Conservation (phyloP, 768 basidiomycete species). For the Panaeolus cyanescens region DNA sequence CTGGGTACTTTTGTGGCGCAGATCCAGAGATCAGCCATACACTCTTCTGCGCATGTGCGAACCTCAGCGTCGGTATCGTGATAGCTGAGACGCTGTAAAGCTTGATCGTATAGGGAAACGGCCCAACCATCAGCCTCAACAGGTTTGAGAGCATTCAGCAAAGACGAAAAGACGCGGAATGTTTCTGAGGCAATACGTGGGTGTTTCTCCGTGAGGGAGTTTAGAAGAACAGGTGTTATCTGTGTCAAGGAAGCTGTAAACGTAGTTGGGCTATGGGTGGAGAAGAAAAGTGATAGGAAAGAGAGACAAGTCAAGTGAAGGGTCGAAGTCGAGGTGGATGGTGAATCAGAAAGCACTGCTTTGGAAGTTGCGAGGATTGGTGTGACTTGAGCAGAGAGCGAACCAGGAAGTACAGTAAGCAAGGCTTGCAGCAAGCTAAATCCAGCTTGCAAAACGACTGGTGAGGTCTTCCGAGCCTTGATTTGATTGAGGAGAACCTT, state of each 20-base stretch:
- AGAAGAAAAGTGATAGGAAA: conserved; percentile 86
- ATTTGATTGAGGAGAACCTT: conserved; percentile 87
- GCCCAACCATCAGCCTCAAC: conserved; percentile 67
- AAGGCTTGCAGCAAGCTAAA: conserved; percentile 79
- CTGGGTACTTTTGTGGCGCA: conserved; percentile 76
- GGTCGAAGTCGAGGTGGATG: conserved; percentile 76
- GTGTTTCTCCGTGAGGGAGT: conserved; percentile 77
- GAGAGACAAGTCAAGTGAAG: conserved; percentile 83
- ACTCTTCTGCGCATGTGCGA: conserved; percentile 77
- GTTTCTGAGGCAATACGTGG: conserved; percentile 88
- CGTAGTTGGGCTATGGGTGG: conserved; percentile 59
- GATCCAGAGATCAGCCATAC: conserved; percentile 86
- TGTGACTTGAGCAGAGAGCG: conserved; percentile 67
- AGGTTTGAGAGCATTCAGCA: conserved; percentile 77
- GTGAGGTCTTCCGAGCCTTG: conserved; percentile 74
- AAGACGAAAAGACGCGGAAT: conserved; percentile 83
- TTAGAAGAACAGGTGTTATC: conserved; percentile 75
- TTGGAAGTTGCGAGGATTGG: conserved; percentile 67
- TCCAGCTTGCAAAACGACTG: conserved; percentile 81
- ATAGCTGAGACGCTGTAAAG: conserved; percentile 65
- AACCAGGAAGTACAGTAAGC: conserved; percentile 81
- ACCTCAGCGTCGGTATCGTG: conserved; percentile 94
- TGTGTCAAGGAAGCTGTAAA: conserved; percentile 63
- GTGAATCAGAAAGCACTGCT: conserved; percentile 62
- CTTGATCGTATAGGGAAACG: conserved; percentile 73